A percentile compares a stretch with the other conserved stretches of the same genome.
phyloP scores from a whole-genome alignment of 495 filamentous ascomycete genomes.

The Lophium mytilinum region DNA sequence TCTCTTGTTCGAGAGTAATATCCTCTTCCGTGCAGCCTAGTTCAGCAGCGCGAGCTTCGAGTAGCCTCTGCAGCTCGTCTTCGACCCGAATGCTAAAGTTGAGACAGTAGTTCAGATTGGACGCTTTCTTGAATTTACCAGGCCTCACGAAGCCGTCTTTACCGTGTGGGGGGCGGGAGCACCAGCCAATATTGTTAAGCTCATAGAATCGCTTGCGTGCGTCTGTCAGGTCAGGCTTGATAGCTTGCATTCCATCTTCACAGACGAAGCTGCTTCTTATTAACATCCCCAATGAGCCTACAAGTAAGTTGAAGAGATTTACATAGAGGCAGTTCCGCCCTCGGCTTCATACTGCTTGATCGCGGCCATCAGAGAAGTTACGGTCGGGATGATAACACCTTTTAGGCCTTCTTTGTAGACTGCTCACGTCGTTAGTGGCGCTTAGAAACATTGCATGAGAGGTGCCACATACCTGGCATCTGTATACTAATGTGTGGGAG shows the following conservation, averaged over 20 bases:
- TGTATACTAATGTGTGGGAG: background rate
- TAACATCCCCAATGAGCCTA: too few relatives aligned
- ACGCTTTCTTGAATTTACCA: constrained; percentile 7
- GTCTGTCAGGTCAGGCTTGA: background rate
- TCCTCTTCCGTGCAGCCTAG: background rate
- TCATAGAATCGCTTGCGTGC: background rate
- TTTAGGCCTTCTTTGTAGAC: constrained; percentile 59
- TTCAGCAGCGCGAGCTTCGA: background rate
- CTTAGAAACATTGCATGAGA: background rate
- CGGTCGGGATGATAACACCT: constrained; percentile 48
- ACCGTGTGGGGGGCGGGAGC: background rate
- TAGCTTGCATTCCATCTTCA: background rate
- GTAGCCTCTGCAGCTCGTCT: background rate
- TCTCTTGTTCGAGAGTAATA: background rate
- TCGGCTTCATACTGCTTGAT: background rate
- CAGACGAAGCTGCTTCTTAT: background rate
- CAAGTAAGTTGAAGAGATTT: too few relatives aligned
- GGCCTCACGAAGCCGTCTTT: constrained; percentile 1
- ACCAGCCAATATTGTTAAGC: constrained; percentile 2
- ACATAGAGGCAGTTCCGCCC: background rate
- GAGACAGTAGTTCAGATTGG: constrained; percentile 6
- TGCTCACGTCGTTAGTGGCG: background rate
- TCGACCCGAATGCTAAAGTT: background rate
- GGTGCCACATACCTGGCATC: background rate
- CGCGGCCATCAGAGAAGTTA: constrained; percentile 24